phyloP scores from a whole-genome alignment of 176 grass and related monocot species.

The Triticum dicoccoides region DNA sequence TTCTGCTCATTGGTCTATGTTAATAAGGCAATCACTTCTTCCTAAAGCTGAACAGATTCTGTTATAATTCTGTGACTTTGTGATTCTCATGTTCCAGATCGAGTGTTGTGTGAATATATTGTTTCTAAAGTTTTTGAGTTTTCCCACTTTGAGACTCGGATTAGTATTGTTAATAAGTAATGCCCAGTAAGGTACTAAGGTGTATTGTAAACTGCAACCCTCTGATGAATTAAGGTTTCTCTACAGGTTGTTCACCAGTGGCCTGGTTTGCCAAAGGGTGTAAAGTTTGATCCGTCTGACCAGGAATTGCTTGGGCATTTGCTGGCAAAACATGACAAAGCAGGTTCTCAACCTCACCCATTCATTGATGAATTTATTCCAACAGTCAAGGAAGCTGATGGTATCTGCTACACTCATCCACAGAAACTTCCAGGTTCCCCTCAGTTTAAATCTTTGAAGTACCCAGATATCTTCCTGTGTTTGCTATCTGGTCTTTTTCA shows the following conservation, averaged over 20 bases:
- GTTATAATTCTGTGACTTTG: slow-evolving; percentile 7
- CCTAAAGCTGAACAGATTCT: slow-evolving; percentile 9
- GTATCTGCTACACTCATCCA: slow-evolving; percentile 98
- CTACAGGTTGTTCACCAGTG: slow-evolving; percentile 83
- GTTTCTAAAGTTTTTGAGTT: not conserved
- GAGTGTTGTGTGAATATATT: slow-evolving; percentile 10
- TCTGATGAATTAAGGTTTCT: slow-evolving; percentile 23
- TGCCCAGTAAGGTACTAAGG: slow-evolving; percentile 3
- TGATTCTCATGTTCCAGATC: slow-evolving; percentile 13
- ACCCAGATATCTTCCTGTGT: not conserved
- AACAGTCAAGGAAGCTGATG: slow-evolving; percentile 83
- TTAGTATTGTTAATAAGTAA: not conserved
- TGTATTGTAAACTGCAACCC: slow-evolving; percentile 10
- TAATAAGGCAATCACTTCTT: slow-evolving; percentile 7
- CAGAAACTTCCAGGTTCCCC: slow-evolving; percentile 79
- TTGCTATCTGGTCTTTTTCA: not conserved
- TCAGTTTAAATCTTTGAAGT: not conserved
- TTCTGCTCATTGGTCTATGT: slow-evolving; percentile 4
- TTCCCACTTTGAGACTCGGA: not conserved
- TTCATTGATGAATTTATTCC: slow-evolving; percentile 94
- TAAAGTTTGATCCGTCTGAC: slow-evolving; percentile 95
- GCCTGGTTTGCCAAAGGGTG: slow-evolving; percentile 95
- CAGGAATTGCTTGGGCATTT: slow-evolving; percentile 90
- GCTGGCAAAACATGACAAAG: slow-evolving; percentile 59
- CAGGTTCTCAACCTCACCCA: slow-evolving; percentile 60